A percentile compares a stretch with the other conserved stretches of the same genome.
phyloP scores from a whole-genome alignment of 2,329 filamentous ascomycete species.

The Teratosphaeria pseudoeucalypti region DNA sequence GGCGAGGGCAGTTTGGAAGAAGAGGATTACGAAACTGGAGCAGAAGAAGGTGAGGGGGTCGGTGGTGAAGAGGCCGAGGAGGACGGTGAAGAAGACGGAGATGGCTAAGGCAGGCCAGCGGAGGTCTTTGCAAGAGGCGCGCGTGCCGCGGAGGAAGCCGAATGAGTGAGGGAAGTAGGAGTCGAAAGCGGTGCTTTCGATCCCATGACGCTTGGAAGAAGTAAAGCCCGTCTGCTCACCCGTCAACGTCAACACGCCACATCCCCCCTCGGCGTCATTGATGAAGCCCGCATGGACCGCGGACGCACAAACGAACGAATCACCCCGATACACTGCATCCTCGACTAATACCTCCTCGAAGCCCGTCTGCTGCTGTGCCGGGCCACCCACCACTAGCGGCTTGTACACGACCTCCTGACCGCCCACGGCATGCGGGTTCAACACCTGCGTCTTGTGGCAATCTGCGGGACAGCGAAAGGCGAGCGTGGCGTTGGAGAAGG shows the following conservation, averaged over 20 bases:
- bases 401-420: slow-evolving; percentile 50
- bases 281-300: slow-evolving; percentile 78
- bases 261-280: slow-evolving; percentile 61
- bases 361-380: slow-evolving; percentile 24
- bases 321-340: slow-evolving; percentile 65
- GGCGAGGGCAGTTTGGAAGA: slow-evolving; percentile 81
- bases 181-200: slow-evolving; percentile 67
- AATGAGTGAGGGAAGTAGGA: slow-evolving; percentile 86
- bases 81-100: slow-evolving; percentile 65
- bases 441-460: slow-evolving; percentile 54
- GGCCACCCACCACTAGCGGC: slow-evolving; percentile 46
- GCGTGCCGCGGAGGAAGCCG: slow-evolving; percentile 56
- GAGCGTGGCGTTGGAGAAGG: slow-evolving; percentile 60
- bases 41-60: slow-evolving; percentile 77
- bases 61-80: slow-evolving; percentile 72
- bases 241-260: slow-evolving; percentile 66
- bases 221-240: slow-evolving; percentile 57
- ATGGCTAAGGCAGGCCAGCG: slow-evolving; percentile 77
- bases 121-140: slow-evolving; percentile 61
- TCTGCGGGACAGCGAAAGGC: slow-evolving; percentile 66
- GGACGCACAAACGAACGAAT: slow-evolving; percentile 77
- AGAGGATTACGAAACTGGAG: slow-evolving; percentile 68
- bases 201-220: slow-evolving; percentile 58
- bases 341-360: slow-evolving; percentile 29
- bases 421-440: slow-evolving; percentile 68